Evolutionary conservation across 805 yeast species (phyloP).

Genomic region (Suhomyces tanzawaensis): DNA sequence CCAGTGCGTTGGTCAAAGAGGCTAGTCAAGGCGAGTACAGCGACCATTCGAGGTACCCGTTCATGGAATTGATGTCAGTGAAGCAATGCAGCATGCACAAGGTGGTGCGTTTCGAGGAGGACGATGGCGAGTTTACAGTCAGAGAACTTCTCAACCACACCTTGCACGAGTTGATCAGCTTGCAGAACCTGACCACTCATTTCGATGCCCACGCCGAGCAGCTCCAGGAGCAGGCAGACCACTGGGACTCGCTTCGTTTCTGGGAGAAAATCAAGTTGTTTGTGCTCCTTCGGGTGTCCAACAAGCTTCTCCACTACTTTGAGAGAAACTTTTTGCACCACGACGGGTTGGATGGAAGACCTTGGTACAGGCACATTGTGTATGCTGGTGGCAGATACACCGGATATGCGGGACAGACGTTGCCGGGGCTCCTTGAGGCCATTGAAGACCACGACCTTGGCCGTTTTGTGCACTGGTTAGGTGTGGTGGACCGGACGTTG

Average conservation of each 20-base stretch:
- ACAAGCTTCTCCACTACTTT: slow-evolving; percentile 40
- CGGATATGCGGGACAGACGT: slow-evolving; percentile 50
- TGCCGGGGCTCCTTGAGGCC: slow-evolving; percentile 63
- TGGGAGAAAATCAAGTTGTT: slow-evolving; percentile 36
- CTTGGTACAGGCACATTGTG: slow-evolving; percentile 63
- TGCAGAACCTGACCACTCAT: slow-evolving; percentile 19
- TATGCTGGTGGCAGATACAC: slow-evolving; percentile 56
- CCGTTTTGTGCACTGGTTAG: slow-evolving; percentile 43
- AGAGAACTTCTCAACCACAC: slow-evolving; percentile 23
- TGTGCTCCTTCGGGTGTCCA: slow-evolving; percentile 31
- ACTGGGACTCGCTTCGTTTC: slow-evolving; percentile 30
- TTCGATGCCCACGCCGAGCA: slow-evolving; percentile 29
- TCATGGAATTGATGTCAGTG: slow-evolving; percentile 17
- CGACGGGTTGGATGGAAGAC: slow-evolving; percentile 47
- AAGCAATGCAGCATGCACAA: slow-evolving; percentile 10
- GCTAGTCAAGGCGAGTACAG: slow-evolving; percentile 21
- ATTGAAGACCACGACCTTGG: slow-evolving; percentile 46
- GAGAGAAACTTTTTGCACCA: slow-evolving; percentile 53
- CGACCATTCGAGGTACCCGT: slow-evolving; percentile 11
- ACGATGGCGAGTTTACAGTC: slow-evolving; percentile 21
- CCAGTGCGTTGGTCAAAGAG: slow-evolving; percentile 13
- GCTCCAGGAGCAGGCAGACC: slow-evolving; percentile 30
- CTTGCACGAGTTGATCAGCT: slow-evolving; percentile 17
- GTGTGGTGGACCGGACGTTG: slow-evolving; percentile 38
- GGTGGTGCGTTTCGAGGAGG: slow-evolving; percentile 2